Conservation (phyloP, 495 filamentous ascomycete genomes). For the Amorphotheca resinae region DNA sequence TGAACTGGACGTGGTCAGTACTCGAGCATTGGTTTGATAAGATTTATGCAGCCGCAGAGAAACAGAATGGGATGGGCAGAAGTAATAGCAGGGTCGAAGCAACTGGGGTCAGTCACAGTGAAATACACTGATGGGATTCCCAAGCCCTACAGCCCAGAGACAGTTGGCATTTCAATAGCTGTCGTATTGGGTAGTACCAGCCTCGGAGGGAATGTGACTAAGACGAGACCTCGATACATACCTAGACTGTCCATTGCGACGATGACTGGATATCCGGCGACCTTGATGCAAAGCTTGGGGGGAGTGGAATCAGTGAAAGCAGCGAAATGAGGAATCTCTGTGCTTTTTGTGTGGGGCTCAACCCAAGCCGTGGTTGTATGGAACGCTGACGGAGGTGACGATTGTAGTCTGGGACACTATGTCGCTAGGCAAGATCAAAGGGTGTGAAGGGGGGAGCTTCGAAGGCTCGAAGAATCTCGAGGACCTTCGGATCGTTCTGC, state of each 20-base stretch:
- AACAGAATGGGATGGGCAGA: not conserved
- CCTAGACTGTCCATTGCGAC: slow-evolving; percentile 12
- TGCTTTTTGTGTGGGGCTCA: too few species aligned
- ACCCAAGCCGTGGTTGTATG: too few species aligned
- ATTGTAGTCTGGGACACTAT: too few species aligned
- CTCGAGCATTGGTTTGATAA: not conserved
- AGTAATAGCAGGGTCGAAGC: not conserved
- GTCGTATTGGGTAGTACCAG: not conserved
- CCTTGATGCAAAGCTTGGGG: not conserved
- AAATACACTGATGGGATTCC: not conserved
- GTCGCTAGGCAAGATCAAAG: too few species aligned
- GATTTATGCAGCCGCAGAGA: not conserved
- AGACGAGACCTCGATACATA: slow-evolving; percentile 1
- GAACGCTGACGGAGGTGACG: too few species aligned
- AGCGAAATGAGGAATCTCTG: too few species aligned
- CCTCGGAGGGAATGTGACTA: not conserved
- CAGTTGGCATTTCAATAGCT: not conserved
- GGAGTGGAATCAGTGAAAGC: too few species aligned
- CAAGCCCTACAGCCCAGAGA: not conserved
- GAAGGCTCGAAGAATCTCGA: too few species aligned
- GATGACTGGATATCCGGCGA: too few species aligned
- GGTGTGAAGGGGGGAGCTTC: too few species aligned
- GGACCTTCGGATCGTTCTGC: too few species aligned
- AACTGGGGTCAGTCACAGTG: not conserved
- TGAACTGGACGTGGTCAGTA: slow-evolving; percentile 16